Base-by-base conservation (phyloP, 441 rosid genomes). In the Euphorbia schlechtendalii region DNA sequence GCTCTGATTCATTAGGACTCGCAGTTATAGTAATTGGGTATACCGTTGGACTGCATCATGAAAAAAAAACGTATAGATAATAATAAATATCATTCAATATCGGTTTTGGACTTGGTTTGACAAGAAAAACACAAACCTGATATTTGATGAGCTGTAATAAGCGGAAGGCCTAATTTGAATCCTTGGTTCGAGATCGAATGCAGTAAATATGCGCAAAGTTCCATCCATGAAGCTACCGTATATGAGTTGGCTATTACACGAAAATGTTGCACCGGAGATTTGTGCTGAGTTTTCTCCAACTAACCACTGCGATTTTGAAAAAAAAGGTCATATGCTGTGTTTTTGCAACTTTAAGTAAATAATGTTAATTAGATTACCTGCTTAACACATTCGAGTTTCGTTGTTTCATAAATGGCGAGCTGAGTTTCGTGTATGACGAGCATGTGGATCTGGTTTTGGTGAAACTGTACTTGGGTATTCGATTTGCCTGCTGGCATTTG, bases 1-100 rank as follows among this genome's bases (percentile, higher is more conserved):
- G 92, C 73, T 83, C 81, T 8, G 86, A 78, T 55, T 83, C 84
- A 14, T 76, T 82, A 4, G 97, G 96, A 73, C 85, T 88, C 49
- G 97, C 86, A 7, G 93, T 89, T 53, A 88, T 61, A 64, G 74
- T 86, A 17, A 80, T 61, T 0, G 88, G 89, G 74, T 80, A 76
- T 25, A 78, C 80, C 40, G 71, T 70, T 0, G 84, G 73, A 65
- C 85, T 82, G 87, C 77, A 74, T 69, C 40, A 40, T 1, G 1
- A 40, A 40, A 63, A 32, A 75, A 36, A 49, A 58, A 72, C 24
- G 49, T 45, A 48, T 43, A 5, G 15, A 58, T 46, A 36, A 67
- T 45, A n/a, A n/a, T n/a, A n/a, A n/a, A n/a, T n/a, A n/a, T n/a
- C n/a, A n/a, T n/a, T n/a, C n/a, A n/a, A n/a, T n/a, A n/a, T n/a